Base-by-base conservation (phyloP, 768 basidiomycete species). In the Guyanaporus albipodus region DNA sequence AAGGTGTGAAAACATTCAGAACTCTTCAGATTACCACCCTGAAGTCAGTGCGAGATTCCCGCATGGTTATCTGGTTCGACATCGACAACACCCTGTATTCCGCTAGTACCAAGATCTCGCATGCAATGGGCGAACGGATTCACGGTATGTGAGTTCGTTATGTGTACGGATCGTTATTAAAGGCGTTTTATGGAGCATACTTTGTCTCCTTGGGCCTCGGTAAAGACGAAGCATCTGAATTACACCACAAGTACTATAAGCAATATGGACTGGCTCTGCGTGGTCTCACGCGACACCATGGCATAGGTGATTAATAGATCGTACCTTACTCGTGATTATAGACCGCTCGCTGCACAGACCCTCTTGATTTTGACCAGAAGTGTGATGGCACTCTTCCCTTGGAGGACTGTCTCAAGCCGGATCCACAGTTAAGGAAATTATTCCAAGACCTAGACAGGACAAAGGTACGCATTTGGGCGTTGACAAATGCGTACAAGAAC, bases 31-130 rank as follows among this genome's bases (percentile, higher is more conserved):
- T 32, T 15, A 27, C 3, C 17, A 18, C 39, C 46, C 51, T 53
- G 35, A 57, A 29, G 4, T 26, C 12, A 11, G 10, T 21, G 29
- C 48, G 51, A 64, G 85, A 87, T 71, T 73, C 78, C 31, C 78
- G 82, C 12, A 66, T 66, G 50, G 67, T 90, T 39, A 73, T 89
- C 41, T 91, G 83, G 78, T 80, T 92, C 50, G 90, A 91, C 60
- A 88, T 92, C 48, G 91, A 92, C 66, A 91, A 93, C 57, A 91
- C 89, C 3, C 74, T 93, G 14, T 93, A 92, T 63, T 87, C 88
- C 8, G 79, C 86, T 1, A 83, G 77, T 55, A 72, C 81, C 17
- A 80, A 75, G 63, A 87, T 92, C 42, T 81, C 83, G 4, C 79
- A 86, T 51, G 82, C 78, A 15, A 91, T 93, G 91, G 82, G 83